Base-by-base conservation (phyloP, 305 asterid species). In the Fraxinus angustifolia region DNA sequence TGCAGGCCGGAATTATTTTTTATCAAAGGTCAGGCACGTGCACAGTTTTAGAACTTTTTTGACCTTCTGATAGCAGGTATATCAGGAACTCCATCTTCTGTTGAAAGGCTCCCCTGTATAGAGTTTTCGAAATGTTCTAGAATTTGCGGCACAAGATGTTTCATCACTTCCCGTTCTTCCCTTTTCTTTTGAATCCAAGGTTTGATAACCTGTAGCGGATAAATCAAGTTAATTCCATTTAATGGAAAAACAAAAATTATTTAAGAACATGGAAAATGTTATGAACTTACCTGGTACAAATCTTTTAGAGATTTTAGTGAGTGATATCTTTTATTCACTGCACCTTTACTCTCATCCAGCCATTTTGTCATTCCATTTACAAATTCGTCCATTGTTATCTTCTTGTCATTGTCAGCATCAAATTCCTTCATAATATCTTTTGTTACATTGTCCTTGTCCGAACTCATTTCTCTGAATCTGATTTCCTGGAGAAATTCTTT, bases 291-390 rank as follows among this genome's bases (percentile, higher is more conserved):
- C 92, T 90, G 75, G 83, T 89, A 90, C 82, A 91, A 45, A 83
- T 83, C 88, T 82, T 91, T 91, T 50, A 89, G 82, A 34, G 97
- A 92, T n/a, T 82, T 91, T 28, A 86, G 88, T 0, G 93, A 87
- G 71, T 87, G 90, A 58, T 83, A 88, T 76, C 91, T 78, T 74
- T 85, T 92, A 34, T 76, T 84, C 88, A 90, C 83, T 73, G 93
- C 90, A 40, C 86, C 83, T 87, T 92, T 91, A 3, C 90, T 87
- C 45, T 90, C 93, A 58, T 89, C 94, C 19, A 92, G 88, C 90
- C 89, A 89, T 75, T 82, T 89, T 11, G 50, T 85, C 83, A 90
- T 78, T 30, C 90, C 91, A 45, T n/a, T 80, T 30, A 91, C 91
- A 82, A 92, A 92, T 71, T 92, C 97, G 34, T 92, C 93, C 80